Conservation (phyloP, 2,329 filamentous ascomycete species). For the Fusarium sp. region DNA sequence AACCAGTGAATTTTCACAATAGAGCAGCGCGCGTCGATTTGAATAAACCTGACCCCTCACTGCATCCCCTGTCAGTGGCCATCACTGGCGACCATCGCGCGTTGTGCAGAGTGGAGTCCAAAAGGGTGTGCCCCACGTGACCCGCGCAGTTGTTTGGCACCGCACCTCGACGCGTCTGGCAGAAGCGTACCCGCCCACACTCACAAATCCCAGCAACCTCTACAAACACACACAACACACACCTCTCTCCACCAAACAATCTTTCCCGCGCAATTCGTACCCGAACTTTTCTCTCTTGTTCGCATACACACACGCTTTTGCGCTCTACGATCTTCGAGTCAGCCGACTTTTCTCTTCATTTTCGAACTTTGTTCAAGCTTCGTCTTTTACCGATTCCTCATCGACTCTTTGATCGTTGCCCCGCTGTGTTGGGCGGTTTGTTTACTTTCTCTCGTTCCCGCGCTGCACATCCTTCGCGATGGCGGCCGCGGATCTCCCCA, state of each 20-base stretch:
- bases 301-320: slow-evolving; percentile 3
- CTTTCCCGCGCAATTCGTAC: background rate
- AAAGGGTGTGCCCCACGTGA: slow-evolving; percentile 7
- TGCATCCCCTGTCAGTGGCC: slow-evolving; percentile 9
- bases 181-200: slow-evolving; percentile 23
- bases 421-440: slow-evolving; percentile 33
- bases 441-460: slow-evolving; percentile 42
- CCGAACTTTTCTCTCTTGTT: background rate
- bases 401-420: slow-evolving; percentile 26
- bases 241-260: background rate
- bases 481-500: slow-evolving; percentile 35
- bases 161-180: slow-evolving; percentile 15
- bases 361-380: slow-evolving; percentile 29
- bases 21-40: slow-evolving; percentile 22
- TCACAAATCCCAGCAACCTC: slow-evolving; percentile 18
- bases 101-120: slow-evolving; percentile 12
- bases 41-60: slow-evolving; percentile 4
- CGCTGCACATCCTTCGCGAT: slow-evolving; percentile 41
- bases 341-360: slow-evolving; percentile 3
- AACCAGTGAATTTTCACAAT: slow-evolving; percentile 7
- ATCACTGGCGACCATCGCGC: slow-evolving; percentile 17
- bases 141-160: slow-evolving; percentile 11
- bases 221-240: slow-evolving; percentile 31
- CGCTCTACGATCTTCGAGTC: slow-evolving; percentile 3
- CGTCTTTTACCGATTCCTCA: background rate